Evolutionary conservation across 495 filamentous ascomycete genomes (phyloP).

Genomic region (Penicillium canescens): DNA sequence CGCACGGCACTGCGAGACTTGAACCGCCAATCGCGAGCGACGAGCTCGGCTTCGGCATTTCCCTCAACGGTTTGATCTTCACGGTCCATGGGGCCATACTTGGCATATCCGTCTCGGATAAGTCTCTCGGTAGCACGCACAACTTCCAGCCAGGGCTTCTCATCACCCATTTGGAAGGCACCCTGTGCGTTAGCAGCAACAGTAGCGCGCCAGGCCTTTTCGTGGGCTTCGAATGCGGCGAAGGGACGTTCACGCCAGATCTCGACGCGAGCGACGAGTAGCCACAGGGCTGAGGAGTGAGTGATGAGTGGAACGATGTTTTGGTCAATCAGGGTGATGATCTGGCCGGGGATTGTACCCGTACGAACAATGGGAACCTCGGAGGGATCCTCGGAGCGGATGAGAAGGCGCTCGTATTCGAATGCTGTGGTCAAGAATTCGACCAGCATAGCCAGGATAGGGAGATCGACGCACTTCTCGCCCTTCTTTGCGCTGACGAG

Average conservation of each 20-base stretch:
- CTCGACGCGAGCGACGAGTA: conserved; percentile 66
- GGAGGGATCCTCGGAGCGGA: conserved; percentile 18
- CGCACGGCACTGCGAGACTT: conserved; percentile 83
- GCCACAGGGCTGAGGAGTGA: conserved; percentile 71
- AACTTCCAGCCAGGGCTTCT: conserved; percentile 49
- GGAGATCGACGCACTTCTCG: conserved; percentile 75
- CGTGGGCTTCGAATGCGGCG: conserved; percentile 75
- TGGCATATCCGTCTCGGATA: conserved; percentile 50
- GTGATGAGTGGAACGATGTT: conserved; percentile 82
- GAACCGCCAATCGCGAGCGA: conserved; percentile 70
- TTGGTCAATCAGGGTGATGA: conserved; percentile 72
- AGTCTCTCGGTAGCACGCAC: conserved; percentile 49
- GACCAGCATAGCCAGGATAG: conserved; percentile 69
- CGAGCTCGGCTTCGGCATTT: conserved; percentile 39
- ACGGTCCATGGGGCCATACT: conserved; percentile 41
- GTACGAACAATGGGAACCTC: conserved; percentile 36
- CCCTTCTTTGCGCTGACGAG: conserved; percentile 66
- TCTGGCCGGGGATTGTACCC: conserved; percentile 49
- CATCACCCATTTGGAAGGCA: conserved; percentile 50
- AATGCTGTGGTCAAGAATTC: conserved; percentile 62
- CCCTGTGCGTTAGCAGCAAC: conserved; percentile 52
- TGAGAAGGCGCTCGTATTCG: conserved; percentile 40
- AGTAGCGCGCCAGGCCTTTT: conserved; percentile 82
- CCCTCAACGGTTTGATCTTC: conserved; percentile 29
- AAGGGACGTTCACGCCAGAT: conserved; percentile 66